Percentiles rank a stretch among this genome's conserved stretches.
These are phyloP conservation scores for Ogataea nitratoaversa DNA, from an alignment of 805 yeast genomes.

Conservation along the genomic window DNA sequence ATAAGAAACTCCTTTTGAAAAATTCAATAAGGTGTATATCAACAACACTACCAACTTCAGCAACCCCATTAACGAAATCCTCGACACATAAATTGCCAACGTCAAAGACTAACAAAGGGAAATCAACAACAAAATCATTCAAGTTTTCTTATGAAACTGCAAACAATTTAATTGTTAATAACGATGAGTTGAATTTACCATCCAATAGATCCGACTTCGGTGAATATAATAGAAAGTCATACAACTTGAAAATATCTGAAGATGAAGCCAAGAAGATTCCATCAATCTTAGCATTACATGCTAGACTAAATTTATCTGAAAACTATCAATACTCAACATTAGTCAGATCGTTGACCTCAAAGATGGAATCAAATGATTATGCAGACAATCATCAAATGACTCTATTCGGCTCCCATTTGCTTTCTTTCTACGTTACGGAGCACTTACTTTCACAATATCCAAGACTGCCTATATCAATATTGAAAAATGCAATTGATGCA, in stretches of 20 bases:
- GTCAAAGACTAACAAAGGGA: too few species aligned
- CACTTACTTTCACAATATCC: slow-evolving; percentile 76
- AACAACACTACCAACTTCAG: slow-evolving; percentile 11
- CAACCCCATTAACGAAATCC: neutral
- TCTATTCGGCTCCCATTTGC: slow-evolving; percentile 74
- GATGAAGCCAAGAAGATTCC: slow-evolving; percentile 59
- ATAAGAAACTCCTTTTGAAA: slow-evolving; percentile 1
- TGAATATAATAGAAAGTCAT: slow-evolving; percentile 26
- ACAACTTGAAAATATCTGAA: slow-evolving; percentile 36
- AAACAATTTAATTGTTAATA: slow-evolving; percentile 14
- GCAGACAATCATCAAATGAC: slow-evolving; percentile 77
- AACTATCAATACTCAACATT: slow-evolving; percentile 58
- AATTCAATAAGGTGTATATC: slow-evolving; percentile 9
- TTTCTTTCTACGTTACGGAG: slow-evolving; percentile 74
- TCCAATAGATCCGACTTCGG: slow-evolving; percentile 29
- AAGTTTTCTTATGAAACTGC: slow-evolving; percentile 29
- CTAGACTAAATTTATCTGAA: slow-evolving; percentile 64
- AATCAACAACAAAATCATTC: slow-evolving; percentile 12
- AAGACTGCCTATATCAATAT: slow-evolving; percentile 77
- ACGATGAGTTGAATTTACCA: slow-evolving; percentile 14
- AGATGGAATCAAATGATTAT: slow-evolving; percentile 34
- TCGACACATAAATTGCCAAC: too few species aligned
- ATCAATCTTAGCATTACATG: slow-evolving; percentile 71
- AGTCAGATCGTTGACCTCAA: slow-evolving; percentile 75
- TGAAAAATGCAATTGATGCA: slow-evolving; percentile 71